Conservation (phyloP, 371 early-diverging fungal genomes). For the Parasitella parasitica region DNA sequence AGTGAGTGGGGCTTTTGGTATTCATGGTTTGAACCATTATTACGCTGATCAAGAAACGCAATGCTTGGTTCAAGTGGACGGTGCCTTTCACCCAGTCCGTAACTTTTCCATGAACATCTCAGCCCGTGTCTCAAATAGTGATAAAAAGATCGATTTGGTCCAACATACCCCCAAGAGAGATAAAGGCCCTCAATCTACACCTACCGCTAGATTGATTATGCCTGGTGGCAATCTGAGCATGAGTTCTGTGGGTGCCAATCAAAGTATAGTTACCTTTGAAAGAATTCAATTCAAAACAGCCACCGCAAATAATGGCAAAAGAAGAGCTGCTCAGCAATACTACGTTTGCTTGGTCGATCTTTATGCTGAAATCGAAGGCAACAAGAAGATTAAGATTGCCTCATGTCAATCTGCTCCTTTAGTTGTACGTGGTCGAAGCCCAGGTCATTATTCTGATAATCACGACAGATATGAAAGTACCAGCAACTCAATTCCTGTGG, state of each 20-base stretch:
- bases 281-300: constrained; percentile 95
- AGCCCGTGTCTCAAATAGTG: constrained; percentile 73
- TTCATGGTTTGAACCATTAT: constrained; percentile 50
- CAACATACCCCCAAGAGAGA: constrained; percentile 95
- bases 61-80: constrained; percentile 59
- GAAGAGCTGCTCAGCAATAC: constrained; percentile 91
- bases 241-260: constrained; percentile 55
- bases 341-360: constrained; percentile 74
- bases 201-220: constrained; percentile 59
- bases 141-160: constrained; percentile 77
- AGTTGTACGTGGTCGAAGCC: constrained; percentile 92
- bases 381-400: constrained; percentile 61
- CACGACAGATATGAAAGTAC: constrained; percentile 30
- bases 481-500: background rate
- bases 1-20: constrained; percentile 74
- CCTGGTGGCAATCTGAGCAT: constrained; percentile 60
- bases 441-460: constrained; percentile 86
- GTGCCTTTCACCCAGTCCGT: constrained; percentile 49
- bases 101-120: constrained; percentile 73
- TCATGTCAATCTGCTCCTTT: constrained; percentile 75
- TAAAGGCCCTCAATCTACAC: constrained; percentile 85
- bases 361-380: constrained; percentile 63
- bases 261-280: constrained; percentile 80
- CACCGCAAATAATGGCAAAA: constrained; percentile 91
- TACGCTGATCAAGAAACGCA: constrained; percentile 54